These are phyloP conservation scores for Lanmaoa rubissima DNA, from an alignment of 768 basidiomycete genomes.

Conservation along the genomic window DNA sequence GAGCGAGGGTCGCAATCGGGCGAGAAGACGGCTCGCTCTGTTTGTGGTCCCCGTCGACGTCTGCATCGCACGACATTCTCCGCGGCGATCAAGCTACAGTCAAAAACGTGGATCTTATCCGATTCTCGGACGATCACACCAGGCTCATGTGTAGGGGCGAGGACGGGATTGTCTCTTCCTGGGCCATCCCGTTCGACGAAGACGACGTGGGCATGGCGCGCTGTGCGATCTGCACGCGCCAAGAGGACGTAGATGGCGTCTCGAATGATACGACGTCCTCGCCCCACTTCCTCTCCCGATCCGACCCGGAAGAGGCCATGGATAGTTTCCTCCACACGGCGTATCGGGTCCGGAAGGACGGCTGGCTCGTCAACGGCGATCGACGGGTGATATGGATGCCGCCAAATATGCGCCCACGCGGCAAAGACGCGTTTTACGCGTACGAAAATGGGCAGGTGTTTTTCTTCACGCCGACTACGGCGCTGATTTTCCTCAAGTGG, in stretches of 20 bases:
- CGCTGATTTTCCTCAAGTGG: conserved; percentile 1
- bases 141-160: conserved; percentile 10
- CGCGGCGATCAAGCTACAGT: background rate
- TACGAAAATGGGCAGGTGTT: conserved; percentile 8
- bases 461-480: background rate
- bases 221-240: background rate
- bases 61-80: conserved; percentile 10
- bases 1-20: conserved; percentile 11
- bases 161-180: conserved; percentile 8
- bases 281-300: conserved; percentile 3
- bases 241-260: background rate
- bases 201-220: background rate
- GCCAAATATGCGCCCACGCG: background rate
- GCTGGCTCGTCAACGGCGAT: conserved; percentile 20
- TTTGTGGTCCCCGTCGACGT: conserved; percentile 17
- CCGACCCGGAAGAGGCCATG: background rate
- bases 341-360: conserved; percentile 15
- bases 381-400: conserved; percentile 18
- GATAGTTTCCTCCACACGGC: conserved; percentile 7
- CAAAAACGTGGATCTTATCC: conserved; percentile 8
- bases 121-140: conserved; percentile 10
- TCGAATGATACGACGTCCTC: background rate
- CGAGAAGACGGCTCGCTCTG: conserved; percentile 18
- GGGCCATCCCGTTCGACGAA: conserved; percentile 2
- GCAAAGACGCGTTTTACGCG: conserved; percentile 5